Percentiles rank a stretch among this genome's conserved stretches.
Evolutionary conservation across 495 filamentous ascomycete species (phyloP).

Genomic region (Annulohypoxylon moriforme): DNA sequence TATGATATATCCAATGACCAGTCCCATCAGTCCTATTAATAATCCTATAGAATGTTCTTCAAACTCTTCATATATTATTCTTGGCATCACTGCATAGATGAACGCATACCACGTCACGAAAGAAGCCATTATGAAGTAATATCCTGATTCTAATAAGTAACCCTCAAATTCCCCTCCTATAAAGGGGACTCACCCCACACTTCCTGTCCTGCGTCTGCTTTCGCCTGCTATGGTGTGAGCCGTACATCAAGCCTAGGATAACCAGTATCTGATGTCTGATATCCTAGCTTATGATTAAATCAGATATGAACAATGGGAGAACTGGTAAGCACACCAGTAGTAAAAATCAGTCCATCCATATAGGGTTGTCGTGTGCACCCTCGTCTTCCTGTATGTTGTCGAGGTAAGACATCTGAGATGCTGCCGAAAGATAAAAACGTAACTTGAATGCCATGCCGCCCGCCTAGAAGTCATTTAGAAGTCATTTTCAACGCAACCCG

Average conservation of each 20-base stretch:
- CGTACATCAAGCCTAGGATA: slow-evolving; percentile 33
- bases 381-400: slow-evolving; percentile 23
- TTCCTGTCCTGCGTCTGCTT: slow-evolving; percentile 1
- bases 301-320: slow-evolving; percentile 35
- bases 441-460: slow-evolving; percentile 43
- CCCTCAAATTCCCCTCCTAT: slow-evolving; percentile 19
- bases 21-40: slow-evolving; percentile 4
- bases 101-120: slow-evolving; percentile 1
- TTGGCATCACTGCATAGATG: not conserved
- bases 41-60: not conserved
- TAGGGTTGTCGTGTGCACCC: slow-evolving; percentile 25
- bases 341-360: slow-evolving; percentile 30
- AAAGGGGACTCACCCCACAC: not conserved
- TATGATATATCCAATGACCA: not conserved
- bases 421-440: slow-evolving; percentile 32
- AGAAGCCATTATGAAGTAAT: not conserved
- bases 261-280: slow-evolving; percentile 23
- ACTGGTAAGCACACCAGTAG: slow-evolving; percentile 11
- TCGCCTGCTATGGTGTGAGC: slow-evolving; percentile 4
- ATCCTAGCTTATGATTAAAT: slow-evolving; percentile 38
- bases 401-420: slow-evolving; percentile 19
- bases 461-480: slow-evolving; percentile 21
- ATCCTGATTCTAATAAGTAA: slow-evolving; percentile 29
- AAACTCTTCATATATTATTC: not conserved
- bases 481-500: slow-evolving; percentile 72